A percentile compares a stretch with the other conserved stretches of the same genome.
phyloP scores from a whole-genome alignment of 768 basidiomycete species.

The Cyclocybe aegerita region DNA sequence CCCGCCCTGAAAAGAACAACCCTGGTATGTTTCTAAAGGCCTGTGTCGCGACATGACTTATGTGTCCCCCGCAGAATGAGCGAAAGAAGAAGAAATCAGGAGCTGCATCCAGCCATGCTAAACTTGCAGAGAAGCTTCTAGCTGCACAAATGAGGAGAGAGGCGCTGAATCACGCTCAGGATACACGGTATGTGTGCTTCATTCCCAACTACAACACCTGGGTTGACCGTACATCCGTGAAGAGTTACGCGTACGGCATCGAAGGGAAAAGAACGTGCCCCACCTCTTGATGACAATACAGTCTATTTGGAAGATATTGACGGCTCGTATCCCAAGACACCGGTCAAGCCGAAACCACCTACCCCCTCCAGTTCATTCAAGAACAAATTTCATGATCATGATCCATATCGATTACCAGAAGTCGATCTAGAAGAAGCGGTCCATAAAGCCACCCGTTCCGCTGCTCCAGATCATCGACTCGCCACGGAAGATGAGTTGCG shows the following conservation, averaged over 20 bases:
- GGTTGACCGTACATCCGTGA: neutral
- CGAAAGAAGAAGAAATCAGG: constrained; percentile 90
- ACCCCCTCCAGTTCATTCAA: constrained; percentile 51
- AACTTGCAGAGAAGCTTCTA: constrained; percentile 87
- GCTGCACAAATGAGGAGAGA: constrained; percentile 92
- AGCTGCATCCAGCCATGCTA: constrained; percentile 81
- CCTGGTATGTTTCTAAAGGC: constrained; percentile 53
- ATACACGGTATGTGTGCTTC: constrained; percentile 35
- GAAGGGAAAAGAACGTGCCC: constrained; percentile 24
- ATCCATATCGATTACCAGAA: constrained; percentile 92
- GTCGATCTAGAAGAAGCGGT: constrained; percentile 67
- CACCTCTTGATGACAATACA: constrained; percentile 64
- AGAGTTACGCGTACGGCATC: neutral
- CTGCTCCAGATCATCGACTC: constrained; percentile 82
- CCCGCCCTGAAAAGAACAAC: constrained; percentile 87
- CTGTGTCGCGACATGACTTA: neutral
- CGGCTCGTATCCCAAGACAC: constrained; percentile 51
- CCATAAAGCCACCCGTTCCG: constrained; percentile 57
- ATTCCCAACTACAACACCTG: neutral
- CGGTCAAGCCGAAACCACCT: constrained; percentile 34
- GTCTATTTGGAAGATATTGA: constrained; percentile 91
- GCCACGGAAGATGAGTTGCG: constrained; percentile 96
- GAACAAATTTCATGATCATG: constrained; percentile 70
- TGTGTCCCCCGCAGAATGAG: constrained; percentile 55
- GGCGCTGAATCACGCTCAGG: constrained; percentile 67